phyloP scores from a whole-genome alignment of 371 early-diverging fungal genomes.

The Syncephalastrum racemosum region DNA sequence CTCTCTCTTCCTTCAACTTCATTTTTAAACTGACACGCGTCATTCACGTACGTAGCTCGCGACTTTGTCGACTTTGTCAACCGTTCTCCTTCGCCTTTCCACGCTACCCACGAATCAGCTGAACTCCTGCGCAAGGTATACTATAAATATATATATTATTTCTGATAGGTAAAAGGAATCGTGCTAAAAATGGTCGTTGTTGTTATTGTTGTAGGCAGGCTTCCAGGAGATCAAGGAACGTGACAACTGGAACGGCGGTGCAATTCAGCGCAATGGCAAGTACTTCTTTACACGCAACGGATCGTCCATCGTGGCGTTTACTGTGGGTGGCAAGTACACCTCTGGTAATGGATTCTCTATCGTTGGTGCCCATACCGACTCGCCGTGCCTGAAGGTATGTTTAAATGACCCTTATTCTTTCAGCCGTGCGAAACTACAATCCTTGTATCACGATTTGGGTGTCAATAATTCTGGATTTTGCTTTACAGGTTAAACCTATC shows the following conservation, averaged over 20 bases:
- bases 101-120: constrained; percentile 80
- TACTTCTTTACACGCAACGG: constrained; percentile 96
- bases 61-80: constrained; percentile 88
- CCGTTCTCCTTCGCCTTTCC: constrained; percentile 92
- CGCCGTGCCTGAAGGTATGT: constrained; percentile 93
- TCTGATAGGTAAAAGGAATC: too few species aligned
- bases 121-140: constrained; percentile 54
- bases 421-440: neutral
- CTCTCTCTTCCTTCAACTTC: too few species aligned
- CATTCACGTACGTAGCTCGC: constrained; percentile 15
- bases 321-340: constrained; percentile 84
- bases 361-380: constrained; percentile 96
- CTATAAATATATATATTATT: too few species aligned
- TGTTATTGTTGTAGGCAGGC: constrained; percentile 44
- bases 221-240: constrained; percentile 88
- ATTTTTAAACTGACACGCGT: too few species aligned
- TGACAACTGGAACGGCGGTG: constrained; percentile 72
- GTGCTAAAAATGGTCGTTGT: too few species aligned
- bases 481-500: constrained; percentile 83
- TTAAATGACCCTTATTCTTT: neutral
- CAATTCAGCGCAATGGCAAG: constrained; percentile 74
- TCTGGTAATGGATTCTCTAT: constrained; percentile 87
- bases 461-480: neutral
- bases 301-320: constrained; percentile 90
- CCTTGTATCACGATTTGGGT: neutral